A percentile compares a stretch with the other conserved stretches of the same genome.
These are phyloP conservation scores for Camelina hispida DNA, from an alignment of 345 rosid genomes.

Conservation along the genomic window DNA sequence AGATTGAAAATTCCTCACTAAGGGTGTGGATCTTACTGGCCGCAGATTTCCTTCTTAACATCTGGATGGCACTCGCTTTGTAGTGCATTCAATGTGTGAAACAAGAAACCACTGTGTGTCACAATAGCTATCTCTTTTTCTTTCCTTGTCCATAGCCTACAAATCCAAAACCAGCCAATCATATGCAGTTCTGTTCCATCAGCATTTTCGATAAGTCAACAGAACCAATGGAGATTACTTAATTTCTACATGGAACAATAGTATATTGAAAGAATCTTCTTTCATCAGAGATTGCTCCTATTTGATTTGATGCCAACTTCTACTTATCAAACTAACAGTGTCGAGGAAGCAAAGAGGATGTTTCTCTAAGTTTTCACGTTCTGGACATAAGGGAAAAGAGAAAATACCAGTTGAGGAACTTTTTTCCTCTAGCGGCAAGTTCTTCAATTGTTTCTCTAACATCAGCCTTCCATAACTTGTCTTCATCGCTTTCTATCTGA, in stretches of 20 bases:
- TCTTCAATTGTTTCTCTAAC: slow-evolving; percentile 85
- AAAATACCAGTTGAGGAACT: slow-evolving; percentile 78
- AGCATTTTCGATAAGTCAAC: not conserved
- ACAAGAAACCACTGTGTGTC: slow-evolving; percentile 94
- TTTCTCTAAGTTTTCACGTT: slow-evolving; percentile 3
- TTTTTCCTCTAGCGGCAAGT: slow-evolving; percentile 74
- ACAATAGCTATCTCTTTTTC: slow-evolving; percentile 98
- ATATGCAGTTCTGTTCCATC: not conserved
- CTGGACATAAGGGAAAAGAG: slow-evolving; percentile 1
- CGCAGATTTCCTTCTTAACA: slow-evolving; percentile 75
- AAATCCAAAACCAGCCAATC: slow-evolving; percentile 25
- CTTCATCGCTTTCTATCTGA: slow-evolving; percentile 86
- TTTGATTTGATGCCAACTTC: not conserved
- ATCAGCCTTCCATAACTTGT: slow-evolving; percentile 75
- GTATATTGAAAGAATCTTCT: not conserved
- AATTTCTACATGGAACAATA: not conserved
- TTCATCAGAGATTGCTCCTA: not conserved
- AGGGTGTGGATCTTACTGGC: slow-evolving; percentile 56
- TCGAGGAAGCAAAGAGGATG: not conserved
- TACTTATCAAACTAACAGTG: not conserved
- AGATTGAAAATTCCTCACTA: too few relatives aligned
- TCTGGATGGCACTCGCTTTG: slow-evolving; percentile 83
- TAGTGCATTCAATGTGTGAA: slow-evolving; percentile 67
- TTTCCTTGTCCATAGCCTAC: slow-evolving; percentile 95
- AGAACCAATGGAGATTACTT: not conserved